Conservation (phyloP, 139 green algal species). For the Chlamydomonas sphaeroides region DNA sequence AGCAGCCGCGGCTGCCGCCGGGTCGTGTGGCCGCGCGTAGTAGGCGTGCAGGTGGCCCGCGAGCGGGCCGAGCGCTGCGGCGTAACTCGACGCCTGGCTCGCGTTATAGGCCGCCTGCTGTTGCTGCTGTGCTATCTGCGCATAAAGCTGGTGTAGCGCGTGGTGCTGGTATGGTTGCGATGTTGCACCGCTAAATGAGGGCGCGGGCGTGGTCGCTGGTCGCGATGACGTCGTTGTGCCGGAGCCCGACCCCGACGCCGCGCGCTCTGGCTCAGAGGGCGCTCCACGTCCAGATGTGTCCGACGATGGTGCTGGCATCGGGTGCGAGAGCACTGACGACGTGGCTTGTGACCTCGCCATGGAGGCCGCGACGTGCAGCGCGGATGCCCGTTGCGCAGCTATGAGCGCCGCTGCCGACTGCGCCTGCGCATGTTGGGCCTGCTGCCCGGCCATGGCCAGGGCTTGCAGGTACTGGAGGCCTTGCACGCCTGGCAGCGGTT, state of each 20-base stretch:
- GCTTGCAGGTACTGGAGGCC: background rate
- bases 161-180: background rate
- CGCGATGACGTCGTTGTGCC: background rate
- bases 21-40: slow-evolving; percentile 11
- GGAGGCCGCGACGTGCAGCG: too few species aligned
- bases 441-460: too few species aligned
- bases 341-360: too few species aligned
- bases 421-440: background rate
- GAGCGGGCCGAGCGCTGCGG: background rate
- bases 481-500: background rate
- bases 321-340: slow-evolving; percentile 17
- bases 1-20: background rate
- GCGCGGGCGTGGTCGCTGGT: background rate
- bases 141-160: slow-evolving; percentile 13
- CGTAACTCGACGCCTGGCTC: background rate
- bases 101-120: background rate
- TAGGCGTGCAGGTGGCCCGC: background rate
- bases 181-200: too few species aligned
- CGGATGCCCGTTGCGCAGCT: background rate
- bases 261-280: background rate
- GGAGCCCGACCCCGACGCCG: background rate
- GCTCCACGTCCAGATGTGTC: background rate
- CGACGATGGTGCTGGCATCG: background rate
- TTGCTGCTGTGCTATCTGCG: slow-evolving; percentile 17
- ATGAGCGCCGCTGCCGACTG: slow-evolving; percentile 13